Evolutionary conservation across 345 rosid species (phyloP), one percentile per base, ranked within the genome.

Genomic region (Dipteronia sinensis): DNA sequence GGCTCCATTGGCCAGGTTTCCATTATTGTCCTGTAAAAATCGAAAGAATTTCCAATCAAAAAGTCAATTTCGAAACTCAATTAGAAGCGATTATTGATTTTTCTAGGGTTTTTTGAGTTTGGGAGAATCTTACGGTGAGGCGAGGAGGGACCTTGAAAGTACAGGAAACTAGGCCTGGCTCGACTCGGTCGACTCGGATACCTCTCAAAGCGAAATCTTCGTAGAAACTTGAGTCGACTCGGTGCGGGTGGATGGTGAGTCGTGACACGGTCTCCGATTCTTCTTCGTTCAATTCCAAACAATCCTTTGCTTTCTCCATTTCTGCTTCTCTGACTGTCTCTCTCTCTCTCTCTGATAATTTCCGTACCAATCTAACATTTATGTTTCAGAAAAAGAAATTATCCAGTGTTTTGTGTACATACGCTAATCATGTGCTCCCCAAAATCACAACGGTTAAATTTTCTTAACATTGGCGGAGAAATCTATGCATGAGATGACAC

Each of bases 101-200:
- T 22, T 2, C n/a, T 17, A 62, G 73, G 65, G 1, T 66, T 19
- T 47, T 16, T 53, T 53, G 10, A n/a, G 34, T 58, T 47, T 67
- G 12, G 58, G 19, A 11, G 56, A 42, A 25, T 65, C 89, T 81
- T 83, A 93, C 97, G 64, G 92, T 86, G 82, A 96, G 90, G 80
- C 97, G 98, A 81, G 89, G 87, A 75, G 98, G 99, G 73, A 94
- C 95, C 74, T 81, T 89, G 89, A 94, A 90, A 75, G 90, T 71
- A 78, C 98, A 92, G 71, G 91, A 82, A 76, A 96, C 75, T 83
- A 87, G 69, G 6, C 94, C 94, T 12, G 95, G 88, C 58, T 90
- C 91, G 56, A 90, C 90, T 72, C 93, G 89, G 83, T 90, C 92
- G 22, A 96, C 90, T 67, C 88, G 87, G 83, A 96, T 90, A 63